A percentile compares a stretch with the other conserved stretches of the same genome.
Conservation (phyloP, 2,329 filamentous ascomycete species). For the Calonectria pseudoturangicola region DNA sequence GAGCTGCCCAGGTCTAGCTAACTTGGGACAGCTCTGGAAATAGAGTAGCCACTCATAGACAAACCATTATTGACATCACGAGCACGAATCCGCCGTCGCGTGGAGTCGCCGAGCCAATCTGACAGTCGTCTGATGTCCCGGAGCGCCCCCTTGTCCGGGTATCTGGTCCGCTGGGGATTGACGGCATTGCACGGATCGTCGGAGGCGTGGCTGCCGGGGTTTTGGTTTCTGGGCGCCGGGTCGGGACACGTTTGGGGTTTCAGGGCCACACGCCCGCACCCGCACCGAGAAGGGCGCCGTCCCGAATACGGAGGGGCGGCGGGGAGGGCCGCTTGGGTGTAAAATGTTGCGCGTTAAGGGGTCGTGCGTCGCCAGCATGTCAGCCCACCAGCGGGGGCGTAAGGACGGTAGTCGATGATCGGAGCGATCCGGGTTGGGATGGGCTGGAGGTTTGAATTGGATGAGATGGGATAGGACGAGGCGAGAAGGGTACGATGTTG, state of each 20-base stretch:
- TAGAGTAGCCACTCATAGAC: neutral
- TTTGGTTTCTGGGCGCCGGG: constrained; percentile 26
- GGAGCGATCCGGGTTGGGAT: constrained; percentile 51
- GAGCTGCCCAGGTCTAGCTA: neutral
- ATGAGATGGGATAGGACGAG: constrained; percentile 36
- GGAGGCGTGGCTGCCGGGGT: constrained; percentile 21
- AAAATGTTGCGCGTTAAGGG: constrained; percentile 33
- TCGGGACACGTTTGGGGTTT: constrained; percentile 34
- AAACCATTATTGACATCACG: constrained; percentile 1
- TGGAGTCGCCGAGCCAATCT: neutral
- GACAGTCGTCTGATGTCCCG: constrained; percentile 29
- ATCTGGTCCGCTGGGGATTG: constrained; percentile 16
- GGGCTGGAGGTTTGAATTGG: constrained; percentile 39
- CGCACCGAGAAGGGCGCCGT: constrained; percentile 35
- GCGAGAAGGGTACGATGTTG: constrained; percentile 30
- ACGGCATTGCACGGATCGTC: constrained; percentile 25
- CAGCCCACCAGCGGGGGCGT: constrained; percentile 55
- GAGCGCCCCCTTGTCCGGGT: constrained; percentile 31
- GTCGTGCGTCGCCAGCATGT: constrained; percentile 38
- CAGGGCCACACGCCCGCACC: constrained; percentile 29
- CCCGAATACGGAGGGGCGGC: constrained; percentile 50
- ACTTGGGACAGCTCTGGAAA: neutral
- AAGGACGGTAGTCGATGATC: constrained; percentile 47
- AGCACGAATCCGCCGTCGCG: constrained; percentile 17
- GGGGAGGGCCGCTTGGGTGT: constrained; percentile 29